Conservation (phyloP, 1,284 basidiomycete genomes). For the Marasmius tenuissimus region DNA sequence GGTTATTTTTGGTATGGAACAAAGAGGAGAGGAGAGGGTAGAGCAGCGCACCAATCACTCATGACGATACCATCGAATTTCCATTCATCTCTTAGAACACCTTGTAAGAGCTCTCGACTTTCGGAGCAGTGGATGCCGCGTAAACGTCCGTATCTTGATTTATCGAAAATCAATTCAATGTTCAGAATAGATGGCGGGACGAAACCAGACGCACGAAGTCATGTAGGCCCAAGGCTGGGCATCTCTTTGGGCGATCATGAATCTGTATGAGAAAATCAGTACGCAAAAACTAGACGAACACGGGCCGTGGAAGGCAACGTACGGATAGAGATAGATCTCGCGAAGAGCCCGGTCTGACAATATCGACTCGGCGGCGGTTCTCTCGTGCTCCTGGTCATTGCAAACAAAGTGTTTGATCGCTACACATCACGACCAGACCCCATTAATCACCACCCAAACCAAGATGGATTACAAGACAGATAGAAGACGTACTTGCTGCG, state of each 20-base stretch:
- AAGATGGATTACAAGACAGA: no score
- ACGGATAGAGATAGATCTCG: conserved; percentile 74
- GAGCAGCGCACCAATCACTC: conserved; percentile 58
- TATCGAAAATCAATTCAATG: neutral
- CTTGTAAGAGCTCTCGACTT: conserved; percentile 50
- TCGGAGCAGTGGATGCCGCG: conserved; percentile 67
- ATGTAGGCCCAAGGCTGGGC: conserved; percentile 64
- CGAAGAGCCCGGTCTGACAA: conserved; percentile 63
- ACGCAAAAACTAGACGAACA: neutral
- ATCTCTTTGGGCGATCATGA: conserved; percentile 64
- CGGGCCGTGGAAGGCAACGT: conserved; percentile 24
- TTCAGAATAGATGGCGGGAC: neutral
- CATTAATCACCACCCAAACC: neutral
- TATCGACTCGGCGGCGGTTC: conserved; percentile 61
- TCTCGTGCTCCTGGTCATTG: conserved; percentile 70
- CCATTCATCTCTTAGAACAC: conserved; percentile 69
- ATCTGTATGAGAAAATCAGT: conserved; percentile 32
- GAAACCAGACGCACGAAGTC: conserved; percentile 45
- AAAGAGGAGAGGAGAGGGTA: neutral
- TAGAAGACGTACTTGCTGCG: conserved; percentile 46
- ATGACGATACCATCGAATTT: conserved; percentile 64
- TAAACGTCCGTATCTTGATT: conserved; percentile 60
- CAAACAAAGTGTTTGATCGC: conserved; percentile 53
- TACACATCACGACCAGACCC: conserved; percentile 12
- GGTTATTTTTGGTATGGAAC: conserved; percentile 4